Conservation (phyloP, 2,329 filamentous ascomycete species). For the Cercospora sp. region DNA sequence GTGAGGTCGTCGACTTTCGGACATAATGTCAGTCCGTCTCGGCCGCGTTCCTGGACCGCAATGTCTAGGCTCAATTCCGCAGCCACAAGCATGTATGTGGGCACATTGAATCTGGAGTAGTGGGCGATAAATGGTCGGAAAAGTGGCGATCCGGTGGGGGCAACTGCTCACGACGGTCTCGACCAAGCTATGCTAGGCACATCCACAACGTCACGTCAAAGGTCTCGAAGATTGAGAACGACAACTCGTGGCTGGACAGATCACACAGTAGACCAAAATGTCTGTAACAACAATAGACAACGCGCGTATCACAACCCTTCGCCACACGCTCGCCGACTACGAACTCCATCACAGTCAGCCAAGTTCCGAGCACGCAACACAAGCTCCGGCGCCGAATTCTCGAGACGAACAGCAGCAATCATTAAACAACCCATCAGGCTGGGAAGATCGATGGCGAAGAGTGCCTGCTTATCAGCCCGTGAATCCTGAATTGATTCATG, state of each 20-base stretch:
- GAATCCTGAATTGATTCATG: conserved; percentile 42
- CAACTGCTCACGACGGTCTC: neutral
- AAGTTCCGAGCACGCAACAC: conserved; percentile 29
- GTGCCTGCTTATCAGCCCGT: conserved; percentile 52
- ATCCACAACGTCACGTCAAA: neutral
- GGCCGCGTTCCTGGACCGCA: neutral
- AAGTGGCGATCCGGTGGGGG: conserved; percentile 2
- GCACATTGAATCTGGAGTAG: neutral
- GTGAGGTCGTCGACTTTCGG: neutral
- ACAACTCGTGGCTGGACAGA: neutral
- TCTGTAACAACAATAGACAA: conserved; percentile 49
- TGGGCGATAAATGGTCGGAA: neutral
- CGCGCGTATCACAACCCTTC: conserved; percentile 41
- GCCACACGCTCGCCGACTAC: conserved; percentile 48
- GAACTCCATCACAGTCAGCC: conserved; percentile 46
- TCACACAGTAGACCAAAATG: conserved; percentile 35
- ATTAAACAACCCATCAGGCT: conserved; percentile 41
- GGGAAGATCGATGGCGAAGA: conserved; percentile 51
- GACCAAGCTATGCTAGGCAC: neutral
- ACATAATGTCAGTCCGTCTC: neutral
- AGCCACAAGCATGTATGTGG: neutral
- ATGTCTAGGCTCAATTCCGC: neutral
- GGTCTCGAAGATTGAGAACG: neutral
- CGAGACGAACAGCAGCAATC: conserved; percentile 24
- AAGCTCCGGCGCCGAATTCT: conserved; percentile 35